A percentile compares a stretch with the other conserved stretches of the same genome.
These are phyloP conservation scores for Lepidium didymum DNA, from an alignment of 345 rosid species.

Conservation along the genomic window DNA sequence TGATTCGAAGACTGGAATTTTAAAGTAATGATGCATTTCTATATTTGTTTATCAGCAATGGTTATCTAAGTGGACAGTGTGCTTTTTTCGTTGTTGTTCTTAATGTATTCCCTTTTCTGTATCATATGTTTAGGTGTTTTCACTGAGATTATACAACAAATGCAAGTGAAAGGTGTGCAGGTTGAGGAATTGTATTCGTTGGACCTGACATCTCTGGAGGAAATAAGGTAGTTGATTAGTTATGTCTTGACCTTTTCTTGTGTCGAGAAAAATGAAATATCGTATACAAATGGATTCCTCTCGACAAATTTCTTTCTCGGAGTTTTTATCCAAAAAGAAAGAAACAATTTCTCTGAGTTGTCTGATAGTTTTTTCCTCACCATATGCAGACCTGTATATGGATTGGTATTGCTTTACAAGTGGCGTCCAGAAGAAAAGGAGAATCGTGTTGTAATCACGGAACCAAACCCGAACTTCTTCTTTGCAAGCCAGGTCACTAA, in stretches of 20 bases:
- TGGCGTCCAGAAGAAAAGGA: conserved; percentile 36
- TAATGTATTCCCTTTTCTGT: neutral
- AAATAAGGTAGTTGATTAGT: conserved; percentile 10
- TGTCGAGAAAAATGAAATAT: neutral
- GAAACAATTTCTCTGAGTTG: neutral
- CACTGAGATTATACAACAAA: conserved; percentile 31
- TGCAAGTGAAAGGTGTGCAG: conserved; percentile 35
- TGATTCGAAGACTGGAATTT: neutral
- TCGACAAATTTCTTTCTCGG: neutral
- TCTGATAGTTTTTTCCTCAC: neutral
- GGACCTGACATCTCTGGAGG: conserved; percentile 12
- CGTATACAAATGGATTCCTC: neutral
- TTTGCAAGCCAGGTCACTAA: conserved; percentile 28
- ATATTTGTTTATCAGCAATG: neutral
- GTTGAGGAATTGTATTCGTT: conserved; percentile 28
- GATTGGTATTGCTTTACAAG: conserved; percentile 32
- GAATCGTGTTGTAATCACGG: conserved; percentile 26
- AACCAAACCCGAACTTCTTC: conserved; percentile 32
- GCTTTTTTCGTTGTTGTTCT: neutral
- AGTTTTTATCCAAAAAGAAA: no score
- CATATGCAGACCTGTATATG: conserved; percentile 28
- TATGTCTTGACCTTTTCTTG: neutral
- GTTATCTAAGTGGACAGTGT: neutral
- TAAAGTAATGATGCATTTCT: neutral
- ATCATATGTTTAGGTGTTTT: conserved; percentile 18